phyloP scores from a whole-genome alignment of 257 asterid genomes.

The Gentiana dahurica region DNA sequence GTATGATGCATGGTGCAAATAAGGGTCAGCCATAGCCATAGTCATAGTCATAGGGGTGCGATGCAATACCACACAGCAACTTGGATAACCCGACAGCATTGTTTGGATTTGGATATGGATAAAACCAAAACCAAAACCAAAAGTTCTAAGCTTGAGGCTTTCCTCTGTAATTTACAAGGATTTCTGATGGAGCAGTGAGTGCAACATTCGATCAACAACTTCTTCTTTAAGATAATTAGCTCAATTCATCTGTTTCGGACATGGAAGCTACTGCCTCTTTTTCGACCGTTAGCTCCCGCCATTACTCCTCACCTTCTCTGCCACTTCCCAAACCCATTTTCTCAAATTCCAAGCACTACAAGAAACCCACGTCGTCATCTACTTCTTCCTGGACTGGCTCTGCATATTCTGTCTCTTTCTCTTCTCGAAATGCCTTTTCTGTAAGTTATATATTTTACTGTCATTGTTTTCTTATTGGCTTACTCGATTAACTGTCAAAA shows the following conservation, averaged over 20 bases:
- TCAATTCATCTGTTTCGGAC: constrained; percentile 1
- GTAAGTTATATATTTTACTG: constrained; percentile 20
- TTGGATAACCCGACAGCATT: constrained; percentile 6
- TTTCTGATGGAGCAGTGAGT: background rate
- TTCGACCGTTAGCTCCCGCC: constrained; percentile 57
- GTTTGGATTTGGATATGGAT: too few species aligned
- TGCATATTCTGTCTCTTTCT: constrained; percentile 38
- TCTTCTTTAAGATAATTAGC: background rate
- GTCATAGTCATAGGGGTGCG: constrained; percentile 1
- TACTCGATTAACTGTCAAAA: background rate
- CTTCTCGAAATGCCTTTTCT: constrained; percentile 46
- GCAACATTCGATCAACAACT: background rate
- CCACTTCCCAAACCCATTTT: constrained; percentile 16
- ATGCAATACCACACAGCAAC: constrained; percentile 3
- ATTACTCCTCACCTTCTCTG: constrained; percentile 28
- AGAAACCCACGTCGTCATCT: constrained; percentile 14
- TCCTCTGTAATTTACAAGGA: too few species aligned
- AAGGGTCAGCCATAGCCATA: background rate
- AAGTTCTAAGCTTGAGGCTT: too few species aligned
- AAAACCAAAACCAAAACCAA: too few species aligned
- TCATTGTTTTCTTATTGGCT: background rate
- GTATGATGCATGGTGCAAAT: background rate
- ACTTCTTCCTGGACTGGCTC: constrained; percentile 30
- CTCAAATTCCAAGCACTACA: constrained; percentile 19
- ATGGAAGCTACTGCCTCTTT: constrained; percentile 55